These are phyloP conservation scores for button mushroom (Agaricus bisporus) DNA, from an alignment of 768 basidiomycete genomes.

Conservation along the genomic window DNA sequence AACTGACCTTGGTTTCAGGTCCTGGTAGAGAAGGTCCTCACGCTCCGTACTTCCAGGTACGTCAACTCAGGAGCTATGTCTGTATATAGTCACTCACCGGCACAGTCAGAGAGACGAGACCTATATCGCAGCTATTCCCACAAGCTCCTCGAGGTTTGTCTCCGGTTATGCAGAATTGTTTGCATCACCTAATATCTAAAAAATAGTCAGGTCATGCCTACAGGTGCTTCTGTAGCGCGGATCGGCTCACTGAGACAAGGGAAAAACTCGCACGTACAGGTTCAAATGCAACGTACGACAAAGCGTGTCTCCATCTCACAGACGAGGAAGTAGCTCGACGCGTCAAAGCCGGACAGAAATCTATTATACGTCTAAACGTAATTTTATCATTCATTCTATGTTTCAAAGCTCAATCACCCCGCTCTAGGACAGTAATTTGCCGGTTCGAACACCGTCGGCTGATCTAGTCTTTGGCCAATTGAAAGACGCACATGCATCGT, in stretches of 20 bases:
- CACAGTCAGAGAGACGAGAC: slow-evolving; percentile 82
- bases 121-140: slow-evolving; percentile 72
- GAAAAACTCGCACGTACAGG: slow-evolving; percentile 66
- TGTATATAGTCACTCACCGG: slow-evolving; percentile 2
- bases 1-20: slow-evolving; percentile 37
- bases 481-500: slow-evolving; percentile 68
- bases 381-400: slow-evolving; percentile 16
- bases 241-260: slow-evolving; percentile 61
- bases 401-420: neutral
- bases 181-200: neutral
- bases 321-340: slow-evolving; percentile 80
- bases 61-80: neutral
- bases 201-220: slow-evolving; percentile 82
- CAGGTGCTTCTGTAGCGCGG: slow-evolving; percentile 86
- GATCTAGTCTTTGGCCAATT: slow-evolving; percentile 77
- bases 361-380: slow-evolving; percentile 86
- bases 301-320: slow-evolving; percentile 77
- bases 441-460: slow-evolving; percentile 37
- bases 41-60: slow-evolving; percentile 84
- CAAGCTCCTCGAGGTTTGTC: slow-evolving; percentile 67
- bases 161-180: neutral
- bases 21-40: slow-evolving; percentile 72
- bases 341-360: slow-evolving; percentile 69
- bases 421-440: slow-evolving; percentile 52
- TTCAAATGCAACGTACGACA: slow-evolving; percentile 82